Base-by-base conservation (phyloP, 331 rosid species). In the Arachis monticola region DNA sequence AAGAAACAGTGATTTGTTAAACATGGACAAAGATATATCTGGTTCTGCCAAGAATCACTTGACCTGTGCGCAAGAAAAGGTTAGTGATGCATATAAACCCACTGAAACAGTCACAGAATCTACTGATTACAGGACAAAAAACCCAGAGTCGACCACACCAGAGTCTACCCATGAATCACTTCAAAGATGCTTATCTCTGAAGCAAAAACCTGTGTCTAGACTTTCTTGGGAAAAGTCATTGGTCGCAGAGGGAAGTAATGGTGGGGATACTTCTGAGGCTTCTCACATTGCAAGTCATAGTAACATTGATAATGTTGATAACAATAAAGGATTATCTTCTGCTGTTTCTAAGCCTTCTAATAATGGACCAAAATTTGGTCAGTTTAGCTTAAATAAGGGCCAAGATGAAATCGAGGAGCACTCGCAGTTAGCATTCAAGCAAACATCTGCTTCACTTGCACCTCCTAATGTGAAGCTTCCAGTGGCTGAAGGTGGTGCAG, bases 391-490 rank as follows among this genome's bases (percentile, higher is more conserved):
- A 17, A 17, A 17, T 17, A 17, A 17, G 22, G 22, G 22, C 22
- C 60, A 77, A 64, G 82, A 67, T 22, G 89, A 74, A 48, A 77
- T 70, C 51, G 74, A 71, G 40, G 96, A 78, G 12, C 82, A 77
- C 55, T 78, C 87, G 12, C 90, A 87, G 77, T 84, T 82, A 74
- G 89, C 87, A 80, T 78, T 69, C 78, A 92, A 90, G 83, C 79
- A 55, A 78, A 66, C 74, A n/a, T 70, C 77, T 52, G 60, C 61
- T 64, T 75, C 67, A 4, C 53, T 2, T n/a, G 66, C 67, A 61
- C 60, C 70, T 50, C 45, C 76, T 10, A 22, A 55, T 40, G 41
- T 48, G 40, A 71, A 60, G 68, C 14, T 14, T 14, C 38, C 7
- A 41, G 48, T 13, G 44, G 47, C 68, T 0, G 68, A 72, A 63